A percentile compares a stretch with the other conserved stretches of the same genome.
Evolutionary conservation across 768 basidiomycete genomes (phyloP).

Genomic region (Tephrocybe sp.): DNA sequence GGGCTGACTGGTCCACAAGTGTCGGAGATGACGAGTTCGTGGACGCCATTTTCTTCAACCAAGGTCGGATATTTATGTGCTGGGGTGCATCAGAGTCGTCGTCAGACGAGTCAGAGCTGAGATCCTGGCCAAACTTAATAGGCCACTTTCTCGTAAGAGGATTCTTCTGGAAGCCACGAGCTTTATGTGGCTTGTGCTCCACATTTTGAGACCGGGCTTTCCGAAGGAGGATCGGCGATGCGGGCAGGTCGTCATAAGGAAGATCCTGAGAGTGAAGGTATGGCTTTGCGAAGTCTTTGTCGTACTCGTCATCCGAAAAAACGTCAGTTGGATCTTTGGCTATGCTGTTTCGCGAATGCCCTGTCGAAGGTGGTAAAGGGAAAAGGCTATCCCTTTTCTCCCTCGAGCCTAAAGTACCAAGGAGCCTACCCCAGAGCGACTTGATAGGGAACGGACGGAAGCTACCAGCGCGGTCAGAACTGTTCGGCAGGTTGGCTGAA

Average conservation of each 20-base stretch:
- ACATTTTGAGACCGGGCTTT: constrained; percentile 19
- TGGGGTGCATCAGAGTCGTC: constrained; percentile 20
- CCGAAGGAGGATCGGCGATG: constrained; percentile 25
- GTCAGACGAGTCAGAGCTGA: constrained; percentile 32
- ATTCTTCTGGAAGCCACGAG: constrained; percentile 1
- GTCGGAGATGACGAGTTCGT: constrained; percentile 20
- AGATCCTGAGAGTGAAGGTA: neutral
- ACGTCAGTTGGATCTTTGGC: constrained; percentile 12
- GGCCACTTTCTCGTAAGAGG: constrained; percentile 24
- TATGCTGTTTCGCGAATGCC: constrained; percentile 12
- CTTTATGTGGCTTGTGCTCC: constrained; percentile 12
- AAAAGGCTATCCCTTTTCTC: constrained; percentile 26
- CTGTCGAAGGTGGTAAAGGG: constrained; percentile 16
- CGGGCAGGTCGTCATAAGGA: constrained; percentile 5
- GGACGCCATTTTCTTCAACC: constrained; percentile 18
- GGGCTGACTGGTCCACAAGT: constrained; percentile 12
- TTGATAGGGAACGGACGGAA: constrained; percentile 49
- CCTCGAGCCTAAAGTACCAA: constrained; percentile 22
- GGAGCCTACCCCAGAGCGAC: constrained; percentile 53
- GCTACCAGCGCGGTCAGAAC: constrained; percentile 53
- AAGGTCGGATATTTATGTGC: constrained; percentile 14
- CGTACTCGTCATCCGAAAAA: constrained; percentile 3
- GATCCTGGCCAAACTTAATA: constrained; percentile 31
- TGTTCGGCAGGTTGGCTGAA: constrained; percentile 50
- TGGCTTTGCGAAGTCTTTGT: constrained; percentile 1